Base-by-base conservation (phyloP, 2,329 filamentous ascomycete species). In the Fusarium hainanense region DNA sequence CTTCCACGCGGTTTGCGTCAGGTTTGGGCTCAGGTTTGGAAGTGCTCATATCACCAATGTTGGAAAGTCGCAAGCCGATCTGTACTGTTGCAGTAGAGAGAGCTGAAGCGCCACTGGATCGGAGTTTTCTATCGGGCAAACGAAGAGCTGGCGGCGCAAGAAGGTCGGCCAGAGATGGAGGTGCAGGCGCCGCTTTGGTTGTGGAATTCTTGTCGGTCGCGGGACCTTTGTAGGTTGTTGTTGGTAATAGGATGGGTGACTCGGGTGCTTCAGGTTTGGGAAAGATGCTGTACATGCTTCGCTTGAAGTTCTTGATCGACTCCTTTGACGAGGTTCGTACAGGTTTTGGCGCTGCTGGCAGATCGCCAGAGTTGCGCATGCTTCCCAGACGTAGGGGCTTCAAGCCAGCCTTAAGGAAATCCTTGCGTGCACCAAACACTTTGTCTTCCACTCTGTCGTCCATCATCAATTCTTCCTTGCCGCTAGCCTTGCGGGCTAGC, bases 21-120 rank as follows among this genome's bases (percentile, higher is more conserved):
- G 70, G 64, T 23, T 67, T 63, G 11, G 68, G 60, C 4, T 69
- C 52, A 4, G 76, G 66, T 12, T 70, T 71, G 20, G 72, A 44
- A 10, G 70, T 80, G 1, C 80, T 78, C 66, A 87, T 83, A 67
- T 88, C 85, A 16, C 84, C 80, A 32, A 86, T 83, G 56, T 85
- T 88, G 27, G 90, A 92, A 58, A 93, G 82, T 13, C 90, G 86
- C 18, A 93, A 82, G 3, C 90, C 90, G 54, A 93, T 92, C 74
- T 92, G 90, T 13, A 93, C 90, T 1, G 90, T 92, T 25, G 89
- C 89, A 12, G 87, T 87, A 46, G 90, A 92, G 18, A 83, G 83
- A 43, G 89, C 82, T 2, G 90, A 93, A 7, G 88, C 89, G 62
- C 88, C 83, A 46, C 89, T 84, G 20, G 82, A 80, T 73, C 87